These are phyloP conservation scores for Marasmius tenuissimus DNA, from an alignment of 1,284 basidiomycete species.

Conservation along the genomic window DNA sequence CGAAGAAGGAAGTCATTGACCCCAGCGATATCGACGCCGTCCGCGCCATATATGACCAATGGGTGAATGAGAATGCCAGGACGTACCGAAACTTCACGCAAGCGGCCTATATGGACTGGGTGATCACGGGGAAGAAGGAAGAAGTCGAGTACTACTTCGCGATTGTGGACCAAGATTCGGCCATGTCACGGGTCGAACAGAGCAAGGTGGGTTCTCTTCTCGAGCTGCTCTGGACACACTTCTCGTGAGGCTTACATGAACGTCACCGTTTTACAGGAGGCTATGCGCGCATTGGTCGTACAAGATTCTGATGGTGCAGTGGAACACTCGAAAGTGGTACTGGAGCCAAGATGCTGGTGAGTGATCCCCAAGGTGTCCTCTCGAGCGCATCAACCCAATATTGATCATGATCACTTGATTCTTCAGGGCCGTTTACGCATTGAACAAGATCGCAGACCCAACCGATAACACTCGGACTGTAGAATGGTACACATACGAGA, in stretches of 20 bases:
- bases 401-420: neutral
- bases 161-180: constrained; percentile 1
- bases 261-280: neutral
- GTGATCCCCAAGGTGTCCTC: neutral
- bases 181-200: neutral
- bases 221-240: neutral
- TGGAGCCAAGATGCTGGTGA: neutral
- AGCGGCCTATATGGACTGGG: constrained; percentile 3
- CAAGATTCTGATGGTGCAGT: neutral
- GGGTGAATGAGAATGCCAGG: neutral
- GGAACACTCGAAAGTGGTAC: neutral
- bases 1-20: neutral
- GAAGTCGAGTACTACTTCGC: constrained; percentile 2
- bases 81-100: neutral
- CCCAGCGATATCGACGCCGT: neutral
- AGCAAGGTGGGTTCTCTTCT: neutral
- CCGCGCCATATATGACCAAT: neutral
- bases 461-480: neutral
- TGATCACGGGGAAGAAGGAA: neutral
- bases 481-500: constrained; percentile 3
- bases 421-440: neutral
- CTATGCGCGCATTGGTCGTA: neutral
- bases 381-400: neutral
- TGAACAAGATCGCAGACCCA: neutral
- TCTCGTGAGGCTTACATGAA: neutral